These are phyloP conservation scores for Casuarina glauca DNA, from an alignment of 306 rosid species.

Conservation along the genomic window DNA sequence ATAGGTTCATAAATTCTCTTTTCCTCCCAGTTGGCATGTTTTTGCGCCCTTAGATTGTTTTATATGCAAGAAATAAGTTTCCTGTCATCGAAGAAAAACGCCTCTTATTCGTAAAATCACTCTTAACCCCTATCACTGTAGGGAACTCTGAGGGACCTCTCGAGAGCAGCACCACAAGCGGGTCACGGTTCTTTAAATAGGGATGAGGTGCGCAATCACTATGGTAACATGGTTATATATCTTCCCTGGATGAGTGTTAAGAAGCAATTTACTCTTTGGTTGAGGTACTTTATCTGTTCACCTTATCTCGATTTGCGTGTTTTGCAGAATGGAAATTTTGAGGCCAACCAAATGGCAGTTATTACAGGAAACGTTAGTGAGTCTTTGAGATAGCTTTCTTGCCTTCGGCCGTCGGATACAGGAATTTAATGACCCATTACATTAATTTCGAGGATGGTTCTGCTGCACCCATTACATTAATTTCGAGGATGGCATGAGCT, in stretches of 20 bases:
- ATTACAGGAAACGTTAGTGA: constrained; percentile 29
- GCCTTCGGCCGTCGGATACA: constrained; percentile 7
- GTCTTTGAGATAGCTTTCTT: constrained; percentile 16
- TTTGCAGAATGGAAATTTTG: constrained; percentile 42
- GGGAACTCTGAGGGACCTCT: constrained; percentile 73
- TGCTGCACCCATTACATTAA: background rate
- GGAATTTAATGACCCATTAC: constrained; percentile 9
- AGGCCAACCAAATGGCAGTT: constrained; percentile 36
- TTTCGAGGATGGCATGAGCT: background rate
- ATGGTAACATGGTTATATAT: background rate
- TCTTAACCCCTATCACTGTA: constrained; percentile 24
- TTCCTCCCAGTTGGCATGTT: background rate
- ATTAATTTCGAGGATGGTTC: background rate
- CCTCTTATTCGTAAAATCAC: constrained; percentile 6
- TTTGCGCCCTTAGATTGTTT: constrained; percentile 4
- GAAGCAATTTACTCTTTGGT: background rate
- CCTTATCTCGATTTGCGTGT: background rate
- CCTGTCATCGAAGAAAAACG: background rate
- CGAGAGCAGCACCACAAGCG: constrained; percentile 48
- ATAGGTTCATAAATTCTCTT: background rate
- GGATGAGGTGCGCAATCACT: constrained; percentile 41
- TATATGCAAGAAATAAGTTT: background rate
- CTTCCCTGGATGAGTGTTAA: background rate
- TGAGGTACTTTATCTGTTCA: background rate
- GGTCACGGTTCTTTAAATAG: constrained; percentile 47